A percentile compares a stretch with the other conserved stretches of the same genome.
These are phyloP conservation scores for Austroboletus niveus DNA, from an alignment of 1,284 basidiomycete species.

Conservation along the genomic window DNA sequence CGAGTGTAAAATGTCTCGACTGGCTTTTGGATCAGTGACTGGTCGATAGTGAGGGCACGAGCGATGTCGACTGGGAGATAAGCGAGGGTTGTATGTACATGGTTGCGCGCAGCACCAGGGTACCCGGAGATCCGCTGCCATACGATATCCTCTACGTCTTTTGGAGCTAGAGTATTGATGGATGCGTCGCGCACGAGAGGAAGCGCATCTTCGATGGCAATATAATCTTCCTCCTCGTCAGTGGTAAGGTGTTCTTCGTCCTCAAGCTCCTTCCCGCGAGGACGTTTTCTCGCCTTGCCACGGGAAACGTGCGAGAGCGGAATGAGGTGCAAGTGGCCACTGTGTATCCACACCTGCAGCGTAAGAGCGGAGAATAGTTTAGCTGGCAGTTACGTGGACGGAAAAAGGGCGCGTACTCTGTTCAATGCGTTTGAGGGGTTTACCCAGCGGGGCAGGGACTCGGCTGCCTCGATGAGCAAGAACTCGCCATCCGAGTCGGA, in stretches of 20 bases:
- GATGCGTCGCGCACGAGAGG: slow-evolving; percentile 55
- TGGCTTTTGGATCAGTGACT: slow-evolving; percentile 79
- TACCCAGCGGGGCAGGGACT: slow-evolving; percentile 87
- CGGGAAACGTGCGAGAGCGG: slow-evolving; percentile 74
- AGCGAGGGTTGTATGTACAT: slow-evolving; percentile 78
- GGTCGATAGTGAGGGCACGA: slow-evolving; percentile 62
- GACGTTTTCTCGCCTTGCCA: slow-evolving; percentile 51
- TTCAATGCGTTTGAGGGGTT: slow-evolving; percentile 89
- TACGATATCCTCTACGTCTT: slow-evolving; percentile 57
- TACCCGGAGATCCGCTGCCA: slow-evolving; percentile 76
- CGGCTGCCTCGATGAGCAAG: slow-evolving; percentile 93
- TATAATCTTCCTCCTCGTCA: slow-evolving; percentile 50
- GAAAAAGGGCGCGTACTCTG: slow-evolving; percentile 61
- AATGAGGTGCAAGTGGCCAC: slow-evolving; percentile 81
- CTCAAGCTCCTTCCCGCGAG: slow-evolving; percentile 45
- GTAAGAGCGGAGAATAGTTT: slow-evolving; percentile 28
- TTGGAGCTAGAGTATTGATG: slow-evolving; percentile 57
- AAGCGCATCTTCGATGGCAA: slow-evolving; percentile 68
- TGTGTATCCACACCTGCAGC: slow-evolving; percentile 85
- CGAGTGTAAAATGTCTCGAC: slow-evolving; percentile 91
- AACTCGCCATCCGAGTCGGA: slow-evolving; percentile 96
- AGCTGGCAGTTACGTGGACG: slow-evolving; percentile 22
- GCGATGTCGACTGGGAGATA: slow-evolving; percentile 81
- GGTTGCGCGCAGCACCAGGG: slow-evolving; percentile 63
- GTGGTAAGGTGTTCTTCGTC: slow-evolving; percentile 44